phyloP scores from a whole-genome alignment of 139 green algal genomes.

The Micractinium sp. region DNA sequence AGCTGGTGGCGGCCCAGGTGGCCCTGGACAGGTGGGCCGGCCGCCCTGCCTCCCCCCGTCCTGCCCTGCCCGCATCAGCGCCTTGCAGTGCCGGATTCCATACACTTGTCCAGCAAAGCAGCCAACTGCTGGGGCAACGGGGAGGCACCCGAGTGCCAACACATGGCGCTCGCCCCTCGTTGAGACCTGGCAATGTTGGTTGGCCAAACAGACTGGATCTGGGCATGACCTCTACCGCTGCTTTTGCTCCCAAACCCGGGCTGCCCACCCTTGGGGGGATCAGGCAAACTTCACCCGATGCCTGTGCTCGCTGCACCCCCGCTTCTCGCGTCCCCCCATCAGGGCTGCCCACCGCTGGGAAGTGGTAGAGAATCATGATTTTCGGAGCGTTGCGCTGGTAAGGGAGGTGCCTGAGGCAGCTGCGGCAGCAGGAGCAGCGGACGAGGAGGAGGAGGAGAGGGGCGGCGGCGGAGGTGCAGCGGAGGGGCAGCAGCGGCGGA shows the following conservation, averaged over 20 bases:
- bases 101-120: too few relatives aligned
- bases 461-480: background rate
- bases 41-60: too few relatives aligned
- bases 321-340: background rate
- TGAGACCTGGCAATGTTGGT: too few relatives aligned
- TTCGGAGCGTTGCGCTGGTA: conserved; percentile 12
- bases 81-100: too few relatives aligned
- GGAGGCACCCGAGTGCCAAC: too few relatives aligned
- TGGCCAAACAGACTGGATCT: too few relatives aligned
- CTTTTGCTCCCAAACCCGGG: too few relatives aligned
- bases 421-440: background rate
- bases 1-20: background rate
- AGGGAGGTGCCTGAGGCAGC: background rate
- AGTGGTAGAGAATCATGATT: background rate
- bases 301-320: background rate
- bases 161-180: too few relatives aligned
- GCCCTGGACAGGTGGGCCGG: background rate
- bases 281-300: too few relatives aligned
- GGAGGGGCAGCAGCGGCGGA: background rate
- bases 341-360: background rate
- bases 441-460: background rate
- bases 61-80: background rate
- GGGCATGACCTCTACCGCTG: too few relatives aligned
- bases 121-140: too few relatives aligned
- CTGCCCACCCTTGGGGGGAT: too few relatives aligned